phyloP scores from a whole-genome alignment of 2,329 filamentous ascomycete genomes.

The Arthrobotrys sinensis region DNA sequence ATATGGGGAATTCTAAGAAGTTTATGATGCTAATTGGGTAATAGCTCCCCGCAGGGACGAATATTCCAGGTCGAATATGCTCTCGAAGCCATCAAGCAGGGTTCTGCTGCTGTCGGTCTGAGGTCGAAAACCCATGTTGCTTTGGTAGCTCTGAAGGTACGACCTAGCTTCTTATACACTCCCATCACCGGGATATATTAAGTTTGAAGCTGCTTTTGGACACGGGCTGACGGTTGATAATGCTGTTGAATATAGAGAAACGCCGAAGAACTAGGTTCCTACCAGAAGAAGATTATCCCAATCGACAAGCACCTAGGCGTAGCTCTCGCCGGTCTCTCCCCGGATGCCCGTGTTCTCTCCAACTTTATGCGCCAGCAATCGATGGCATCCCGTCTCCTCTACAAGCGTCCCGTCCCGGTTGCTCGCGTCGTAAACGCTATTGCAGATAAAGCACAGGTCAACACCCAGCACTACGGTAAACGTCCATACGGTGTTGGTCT shows the following conservation, averaged over 20 bases:
- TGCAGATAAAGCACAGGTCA: constrained; percentile 95
- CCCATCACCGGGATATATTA: background rate
- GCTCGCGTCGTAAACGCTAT: constrained; percentile 92
- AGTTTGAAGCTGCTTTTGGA: constrained; percentile 18
- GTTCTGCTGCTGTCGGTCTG: constrained; percentile 95
- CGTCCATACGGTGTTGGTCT: constrained; percentile 96
- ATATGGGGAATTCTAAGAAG: background rate
- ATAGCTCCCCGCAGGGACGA: constrained; percentile 95
- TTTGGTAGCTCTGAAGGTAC: constrained; percentile 94
- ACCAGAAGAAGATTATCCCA: constrained; percentile 99
- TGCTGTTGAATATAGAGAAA: constrained; percentile 78
- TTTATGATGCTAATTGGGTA: constrained; percentile 44
- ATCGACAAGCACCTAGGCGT: constrained; percentile 96
- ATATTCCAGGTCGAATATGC: constrained; percentile 99
- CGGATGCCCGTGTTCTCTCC: constrained; percentile 97
- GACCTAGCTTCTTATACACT: constrained; percentile 40
- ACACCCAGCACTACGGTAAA: constrained; percentile 97
- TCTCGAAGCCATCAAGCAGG: constrained; percentile 98
- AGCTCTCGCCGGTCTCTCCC: constrained; percentile 95
- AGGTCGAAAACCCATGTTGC: constrained; percentile 98
- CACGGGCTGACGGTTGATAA: background rate
- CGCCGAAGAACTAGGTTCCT: constrained; percentile 98
- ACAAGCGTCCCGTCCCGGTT: constrained; percentile 92
- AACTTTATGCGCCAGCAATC: constrained; percentile 99
- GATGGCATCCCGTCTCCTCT: constrained; percentile 93